Conservation (phyloP, 305 asterid genomes). For the Fraxinus sp. region DNA sequence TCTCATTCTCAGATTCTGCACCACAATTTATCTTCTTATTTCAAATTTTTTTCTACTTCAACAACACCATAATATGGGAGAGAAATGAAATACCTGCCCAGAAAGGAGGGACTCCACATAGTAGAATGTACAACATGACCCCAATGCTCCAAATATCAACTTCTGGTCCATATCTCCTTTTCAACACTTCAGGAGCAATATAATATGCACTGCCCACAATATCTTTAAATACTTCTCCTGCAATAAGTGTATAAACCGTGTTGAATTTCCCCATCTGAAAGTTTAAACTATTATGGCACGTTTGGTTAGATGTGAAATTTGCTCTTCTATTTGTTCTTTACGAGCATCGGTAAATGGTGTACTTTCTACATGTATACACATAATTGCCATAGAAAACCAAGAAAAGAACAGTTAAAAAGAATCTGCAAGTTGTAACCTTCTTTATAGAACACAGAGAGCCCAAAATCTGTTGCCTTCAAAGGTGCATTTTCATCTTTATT, state of each 20-base stretch:
- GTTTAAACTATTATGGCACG: background rate
- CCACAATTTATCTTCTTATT: background rate
- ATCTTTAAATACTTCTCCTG: slow-evolving; percentile 52
- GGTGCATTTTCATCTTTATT: slow-evolving; percentile 32
- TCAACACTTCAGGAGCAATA: slow-evolving; percentile 57
- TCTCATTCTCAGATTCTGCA: slow-evolving; percentile 54
- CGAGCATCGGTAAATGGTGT: background rate
- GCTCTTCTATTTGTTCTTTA: background rate
- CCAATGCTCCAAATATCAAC: slow-evolving; percentile 65
- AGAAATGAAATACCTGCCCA: slow-evolving; percentile 22
- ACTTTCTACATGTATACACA: background rate
- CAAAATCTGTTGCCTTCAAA: slow-evolving; percentile 55
- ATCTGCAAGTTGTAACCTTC: slow-evolving; percentile 36
- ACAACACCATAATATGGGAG: background rate
- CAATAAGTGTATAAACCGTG: slow-evolving; percentile 3
- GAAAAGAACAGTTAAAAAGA: background rate
- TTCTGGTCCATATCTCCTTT: slow-evolving; percentile 58
- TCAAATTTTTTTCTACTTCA: background rate
- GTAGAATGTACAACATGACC: slow-evolving; percentile 51
- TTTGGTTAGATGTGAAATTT: background rate
- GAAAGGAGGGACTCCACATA: slow-evolving; percentile 18
- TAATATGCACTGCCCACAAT: slow-evolving; percentile 63
- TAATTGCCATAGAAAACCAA: background rate
- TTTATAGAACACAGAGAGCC: slow-evolving; percentile 54
- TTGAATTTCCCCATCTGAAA: background rate